Percentiles rank a stretch among this genome's conserved stretches.
phyloP scores from a whole-genome alignment of 2,329 filamentous ascomycete species.

The Alternaria hordeiaustralica region DNA sequence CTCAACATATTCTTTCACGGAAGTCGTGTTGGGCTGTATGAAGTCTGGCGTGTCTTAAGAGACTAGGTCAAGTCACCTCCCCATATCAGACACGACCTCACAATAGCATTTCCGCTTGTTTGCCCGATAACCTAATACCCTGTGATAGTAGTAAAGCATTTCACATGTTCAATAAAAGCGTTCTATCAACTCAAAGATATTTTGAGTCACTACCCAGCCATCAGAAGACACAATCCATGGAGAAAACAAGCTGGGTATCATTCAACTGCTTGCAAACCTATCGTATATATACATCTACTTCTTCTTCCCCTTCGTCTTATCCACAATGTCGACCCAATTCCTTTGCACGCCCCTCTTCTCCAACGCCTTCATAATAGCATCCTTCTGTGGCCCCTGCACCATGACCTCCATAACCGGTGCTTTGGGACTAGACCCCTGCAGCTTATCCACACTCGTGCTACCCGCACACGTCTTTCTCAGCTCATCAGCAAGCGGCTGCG shows the following conservation, averaged over 20 bases:
- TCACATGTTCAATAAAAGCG: not conserved
- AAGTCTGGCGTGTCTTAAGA: not conserved
- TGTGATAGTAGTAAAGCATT: not conserved
- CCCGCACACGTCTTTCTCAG: conserved; percentile 71
- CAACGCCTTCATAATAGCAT: conserved; percentile 65
- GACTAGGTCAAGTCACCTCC: not conserved
- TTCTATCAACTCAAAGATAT: not conserved
- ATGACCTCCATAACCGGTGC: conserved; percentile 71
- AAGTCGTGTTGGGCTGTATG: not conserved
- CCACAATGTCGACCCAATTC: conserved; percentile 68
- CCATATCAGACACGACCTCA: not conserved
- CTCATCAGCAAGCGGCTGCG: conserved; percentile 68
- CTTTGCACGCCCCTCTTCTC: conserved; percentile 64
- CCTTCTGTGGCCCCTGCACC: conserved; percentile 71
- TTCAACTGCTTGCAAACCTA: not conserved
- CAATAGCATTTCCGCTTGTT: not conserved
- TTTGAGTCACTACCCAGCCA: not conserved
- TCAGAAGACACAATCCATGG: not conserved
- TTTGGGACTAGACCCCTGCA: conserved; percentile 65
- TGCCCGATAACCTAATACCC: not conserved
- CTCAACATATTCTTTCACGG: not conserved
- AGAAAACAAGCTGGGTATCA: conserved; percentile 11
- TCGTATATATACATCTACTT: conserved; percentile 18
- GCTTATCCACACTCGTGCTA: conserved; percentile 68
- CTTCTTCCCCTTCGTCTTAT: conserved; percentile 73